Conservation (phyloP, 306 rosid species). For the Prunus persica region Prunus_persica_NCBIv2 NC_034009.1:29403001-29403500, state of each 20-base stretch:
- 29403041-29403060: slow-evolving; percentile 9
- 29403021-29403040: not conserved
- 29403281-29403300: slow-evolving; percentile 66
- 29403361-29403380: slow-evolving; percentile 57
- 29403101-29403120: slow-evolving; percentile 6
- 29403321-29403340: slow-evolving; percentile 60
- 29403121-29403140: slow-evolving; percentile 34
- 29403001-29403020: slow-evolving; percentile 4
- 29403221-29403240: slow-evolving; percentile 37
- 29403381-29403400: slow-evolving; percentile 54
- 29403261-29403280: slow-evolving; percentile 45
- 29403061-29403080: not conserved
- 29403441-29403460: slow-evolving; percentile 44
- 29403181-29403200: slow-evolving; percentile 40
- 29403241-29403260: slow-evolving; percentile 44
- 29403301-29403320: slow-evolving; percentile 79
- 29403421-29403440: slow-evolving; percentile 54
- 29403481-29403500: not conserved
- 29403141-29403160: slow-evolving; percentile 23
- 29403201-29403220: slow-evolving; percentile 43
- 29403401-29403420: slow-evolving; percentile 59
- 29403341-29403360: slow-evolving; percentile 37
- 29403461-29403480: slow-evolving; percentile 21
- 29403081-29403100: not conserved
- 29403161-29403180: slow-evolving; percentile 50